Percentiles rank a stretch among this genome's conserved stretches.
Evolutionary conservation across 2,329 filamentous ascomycete species (phyloP).

Genomic region (Aspergillus sp.): DNA sequence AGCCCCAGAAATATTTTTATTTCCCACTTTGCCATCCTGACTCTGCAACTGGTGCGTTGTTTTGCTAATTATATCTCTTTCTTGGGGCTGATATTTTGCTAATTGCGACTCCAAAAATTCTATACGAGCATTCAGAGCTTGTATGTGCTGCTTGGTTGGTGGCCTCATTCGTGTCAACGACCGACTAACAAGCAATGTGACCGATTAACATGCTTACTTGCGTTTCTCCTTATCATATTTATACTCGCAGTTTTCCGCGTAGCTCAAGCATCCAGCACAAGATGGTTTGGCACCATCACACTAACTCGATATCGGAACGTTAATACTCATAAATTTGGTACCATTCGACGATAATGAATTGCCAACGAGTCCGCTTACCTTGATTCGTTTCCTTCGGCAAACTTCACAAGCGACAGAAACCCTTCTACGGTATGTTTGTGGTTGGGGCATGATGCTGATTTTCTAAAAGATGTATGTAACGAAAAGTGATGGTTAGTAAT

Average conservation of each 20-base stretch:
- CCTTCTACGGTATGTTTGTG: too few species aligned
- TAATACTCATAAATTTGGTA: too few species aligned
- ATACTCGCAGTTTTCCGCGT: not conserved
- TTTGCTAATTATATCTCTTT: not conserved
- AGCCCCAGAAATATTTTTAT: not conserved
- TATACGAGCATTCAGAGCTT: not conserved
- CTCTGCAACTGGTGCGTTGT: not conserved
- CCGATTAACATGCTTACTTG: not conserved
- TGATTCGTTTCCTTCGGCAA: too few species aligned
- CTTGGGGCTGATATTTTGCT: not conserved
- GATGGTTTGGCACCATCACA: not conserved
- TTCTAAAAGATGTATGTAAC: too few species aligned
- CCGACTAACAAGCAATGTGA: not conserved
- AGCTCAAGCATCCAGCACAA: not conserved
- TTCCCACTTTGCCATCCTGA: not conserved
- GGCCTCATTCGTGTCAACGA: not conserved
- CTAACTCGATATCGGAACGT: not conserved
- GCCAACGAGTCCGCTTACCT: too few species aligned
- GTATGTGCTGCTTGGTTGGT: not conserved
- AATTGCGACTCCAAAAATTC: not conserved
- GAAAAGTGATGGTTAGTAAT: too few species aligned
- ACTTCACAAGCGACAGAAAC: too few species aligned
- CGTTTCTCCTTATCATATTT: not conserved
- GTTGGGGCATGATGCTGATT: too few species aligned
- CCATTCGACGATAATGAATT: too few species aligned